These are phyloP conservation scores for Plasmodium knowlesi DNA, from an alignment of 169 alveolate genomes.

Conservation along the genomic window DNA sequence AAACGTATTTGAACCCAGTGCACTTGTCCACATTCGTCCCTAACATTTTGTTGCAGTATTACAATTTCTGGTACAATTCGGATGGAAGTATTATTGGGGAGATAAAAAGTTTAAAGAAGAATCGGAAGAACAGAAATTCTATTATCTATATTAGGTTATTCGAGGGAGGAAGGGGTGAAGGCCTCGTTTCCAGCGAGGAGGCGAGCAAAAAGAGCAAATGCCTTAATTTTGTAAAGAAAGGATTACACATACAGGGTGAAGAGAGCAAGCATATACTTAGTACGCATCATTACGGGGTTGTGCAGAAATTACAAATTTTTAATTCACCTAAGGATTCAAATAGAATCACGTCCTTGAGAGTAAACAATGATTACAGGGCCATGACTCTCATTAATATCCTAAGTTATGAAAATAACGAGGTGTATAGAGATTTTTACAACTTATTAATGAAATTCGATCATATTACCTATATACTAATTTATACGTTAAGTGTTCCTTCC, in stretches of 20 bases:
- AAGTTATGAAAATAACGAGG: conserved; percentile 61
- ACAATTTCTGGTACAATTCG: conserved; percentile 50
- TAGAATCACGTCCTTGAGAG: conserved; percentile 41
- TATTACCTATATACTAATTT: conserved; percentile 55
- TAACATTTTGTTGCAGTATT: conserved; percentile 28
- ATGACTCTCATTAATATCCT: conserved; percentile 62
- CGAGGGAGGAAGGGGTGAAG: neutral
- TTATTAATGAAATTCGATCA: conserved; percentile 61
- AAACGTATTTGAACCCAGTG: conserved; percentile 37
- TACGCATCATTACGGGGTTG: conserved; percentile 24
- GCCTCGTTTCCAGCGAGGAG: neutral
- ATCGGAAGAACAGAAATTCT: conserved; percentile 52
- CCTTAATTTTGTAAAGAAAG: neutral
- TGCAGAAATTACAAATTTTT: conserved; percentile 36
- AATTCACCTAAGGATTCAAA: conserved; percentile 17
- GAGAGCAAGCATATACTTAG: neutral
- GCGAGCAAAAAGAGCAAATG: neutral
- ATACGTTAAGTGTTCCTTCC: conserved; percentile 39
- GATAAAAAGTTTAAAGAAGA: conserved; percentile 41
- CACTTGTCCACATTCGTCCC: conserved; percentile 65
- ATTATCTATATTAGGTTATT: conserved; percentile 48
- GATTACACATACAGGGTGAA: neutral
- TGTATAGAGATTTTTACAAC: conserved; percentile 60
- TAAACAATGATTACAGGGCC: conserved; percentile 46
- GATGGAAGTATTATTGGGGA: conserved; percentile 71